Evolutionary conservation across 495 filamentous ascomycete species (phyloP).

Genomic region (Lasiosphaeriaceae sp.): DNA sequence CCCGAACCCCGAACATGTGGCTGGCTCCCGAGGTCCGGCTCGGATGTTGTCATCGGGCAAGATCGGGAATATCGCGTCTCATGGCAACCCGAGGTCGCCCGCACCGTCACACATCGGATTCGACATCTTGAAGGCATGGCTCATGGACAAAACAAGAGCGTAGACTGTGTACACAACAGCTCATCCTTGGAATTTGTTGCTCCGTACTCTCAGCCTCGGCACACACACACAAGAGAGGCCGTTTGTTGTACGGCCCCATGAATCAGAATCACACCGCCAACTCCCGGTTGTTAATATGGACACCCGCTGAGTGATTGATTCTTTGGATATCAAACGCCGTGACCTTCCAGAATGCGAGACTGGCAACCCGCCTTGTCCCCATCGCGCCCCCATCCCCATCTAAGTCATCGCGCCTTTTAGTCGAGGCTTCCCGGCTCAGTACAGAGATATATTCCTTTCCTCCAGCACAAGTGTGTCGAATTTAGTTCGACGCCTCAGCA

Average conservation of each 20-base stretch:
- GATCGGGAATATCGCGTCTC: slow-evolving; percentile 13
- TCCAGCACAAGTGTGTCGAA: slow-evolving; percentile 3
- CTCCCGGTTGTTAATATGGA: background rate
- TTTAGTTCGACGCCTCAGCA: slow-evolving; percentile 20
- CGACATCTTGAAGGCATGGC: background rate
- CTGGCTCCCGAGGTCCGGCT: slow-evolving; percentile 25
- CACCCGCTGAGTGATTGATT: slow-evolving; percentile 21
- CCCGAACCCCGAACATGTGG: slow-evolving; percentile 12
- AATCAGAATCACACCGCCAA: background rate
- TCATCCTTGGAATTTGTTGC: background rate
- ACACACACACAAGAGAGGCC: background rate
- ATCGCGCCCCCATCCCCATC: slow-evolving; percentile 12
- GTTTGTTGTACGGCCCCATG: background rate
- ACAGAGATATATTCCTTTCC: slow-evolving; percentile 14
- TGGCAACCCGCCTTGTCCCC: slow-evolving; percentile 24
- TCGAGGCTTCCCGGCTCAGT: slow-evolving; percentile 17
- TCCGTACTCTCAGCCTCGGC: background rate
- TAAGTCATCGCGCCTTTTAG: slow-evolving; percentile 16
- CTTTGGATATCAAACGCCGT: slow-evolving; percentile 39
- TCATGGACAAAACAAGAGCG: background rate
- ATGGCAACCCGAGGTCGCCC: slow-evolving; percentile 8
- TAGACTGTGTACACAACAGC: background rate
- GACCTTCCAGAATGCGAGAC: slow-evolving; percentile 30
- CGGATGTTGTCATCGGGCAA: slow-evolving; percentile 19
- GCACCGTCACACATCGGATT: background rate